A percentile compares a stretch with the other conserved stretches of the same genome.
Conservation (phyloP, 129 eudicot species). For the Escallonia herrerae region DNA sequence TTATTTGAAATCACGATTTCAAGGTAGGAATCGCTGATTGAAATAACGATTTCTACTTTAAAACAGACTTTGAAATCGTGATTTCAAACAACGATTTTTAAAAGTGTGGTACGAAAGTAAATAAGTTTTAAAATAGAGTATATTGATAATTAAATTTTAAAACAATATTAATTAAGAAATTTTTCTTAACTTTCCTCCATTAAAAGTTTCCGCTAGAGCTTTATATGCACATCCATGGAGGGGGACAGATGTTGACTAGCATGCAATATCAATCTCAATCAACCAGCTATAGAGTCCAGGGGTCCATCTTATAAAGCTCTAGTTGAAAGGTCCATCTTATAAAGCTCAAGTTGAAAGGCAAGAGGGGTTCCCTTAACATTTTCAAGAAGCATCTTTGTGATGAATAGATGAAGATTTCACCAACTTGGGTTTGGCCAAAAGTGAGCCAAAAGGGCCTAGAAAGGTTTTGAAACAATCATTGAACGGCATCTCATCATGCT, state of each 20-base stretch:
- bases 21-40: too few relatives aligned
- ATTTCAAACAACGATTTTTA: too few relatives aligned
- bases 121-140: too few relatives aligned
- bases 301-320: too few relatives aligned
- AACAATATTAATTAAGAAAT: too few relatives aligned
- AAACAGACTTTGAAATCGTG: too few relatives aligned
- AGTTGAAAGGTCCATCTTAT: too few relatives aligned
- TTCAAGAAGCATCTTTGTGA: background rate
- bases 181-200: background rate
- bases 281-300: background rate
- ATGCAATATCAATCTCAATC: background rate
- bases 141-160: too few relatives aligned
- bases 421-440: slow-evolving; percentile 7
- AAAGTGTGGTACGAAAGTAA: too few relatives aligned
- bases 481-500: slow-evolving; percentile 1
- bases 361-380: background rate
- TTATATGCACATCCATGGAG: background rate
- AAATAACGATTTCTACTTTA: too few relatives aligned
- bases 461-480: background rate
- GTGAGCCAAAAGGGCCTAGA: background rate
- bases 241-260: slow-evolving; percentile 1
- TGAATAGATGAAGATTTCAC: background rate
- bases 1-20: too few relatives aligned
- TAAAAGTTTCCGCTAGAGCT: background rate
- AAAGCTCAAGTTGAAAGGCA: background rate